Evolutionary conservation across 169 alveolate genomes (phyloP).

Genomic region (Miamiensis avidus): DNA sequence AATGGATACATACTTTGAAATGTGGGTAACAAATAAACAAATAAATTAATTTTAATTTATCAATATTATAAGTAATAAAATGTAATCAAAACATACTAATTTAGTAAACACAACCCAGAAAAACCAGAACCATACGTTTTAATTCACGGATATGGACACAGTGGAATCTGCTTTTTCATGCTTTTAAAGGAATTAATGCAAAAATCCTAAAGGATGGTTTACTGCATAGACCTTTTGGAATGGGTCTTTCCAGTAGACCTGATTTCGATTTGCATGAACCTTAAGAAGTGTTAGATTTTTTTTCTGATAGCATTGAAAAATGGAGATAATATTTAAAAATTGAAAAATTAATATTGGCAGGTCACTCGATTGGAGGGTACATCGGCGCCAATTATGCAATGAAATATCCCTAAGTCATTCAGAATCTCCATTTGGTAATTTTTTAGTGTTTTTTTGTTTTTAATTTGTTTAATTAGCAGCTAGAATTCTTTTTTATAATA

Average conservation of each 20-base stretch:
- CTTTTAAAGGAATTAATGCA: too few relatives aligned
- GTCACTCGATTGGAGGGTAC: neutral
- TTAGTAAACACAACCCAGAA: too few relatives aligned
- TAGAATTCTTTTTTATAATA: too few relatives aligned
- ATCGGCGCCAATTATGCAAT: neutral
- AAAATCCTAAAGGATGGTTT: neutral
- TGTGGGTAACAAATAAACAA: too few relatives aligned
- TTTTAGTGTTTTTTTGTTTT: too few relatives aligned
- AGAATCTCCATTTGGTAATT: neutral
- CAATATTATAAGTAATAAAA: too few relatives aligned
- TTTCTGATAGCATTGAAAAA: neutral
- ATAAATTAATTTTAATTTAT: too few relatives aligned
- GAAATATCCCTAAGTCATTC: too few relatives aligned
- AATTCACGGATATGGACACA: neutral
- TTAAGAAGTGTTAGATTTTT: neutral
- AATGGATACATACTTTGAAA: too few relatives aligned
- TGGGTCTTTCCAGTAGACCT: neutral
- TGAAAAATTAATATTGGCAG: neutral
- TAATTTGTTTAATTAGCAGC: too few relatives aligned
- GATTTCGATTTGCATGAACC: neutral
- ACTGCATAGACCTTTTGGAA: neutral
- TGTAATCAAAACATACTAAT: too few relatives aligned
- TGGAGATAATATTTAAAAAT: neutral
- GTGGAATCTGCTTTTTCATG: neutral
- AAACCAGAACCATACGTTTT: neutral